Base-by-base conservation (phyloP, 2,329 filamentous ascomycete genomes). In the Parasarocladium wereldwijsianum region DNA sequence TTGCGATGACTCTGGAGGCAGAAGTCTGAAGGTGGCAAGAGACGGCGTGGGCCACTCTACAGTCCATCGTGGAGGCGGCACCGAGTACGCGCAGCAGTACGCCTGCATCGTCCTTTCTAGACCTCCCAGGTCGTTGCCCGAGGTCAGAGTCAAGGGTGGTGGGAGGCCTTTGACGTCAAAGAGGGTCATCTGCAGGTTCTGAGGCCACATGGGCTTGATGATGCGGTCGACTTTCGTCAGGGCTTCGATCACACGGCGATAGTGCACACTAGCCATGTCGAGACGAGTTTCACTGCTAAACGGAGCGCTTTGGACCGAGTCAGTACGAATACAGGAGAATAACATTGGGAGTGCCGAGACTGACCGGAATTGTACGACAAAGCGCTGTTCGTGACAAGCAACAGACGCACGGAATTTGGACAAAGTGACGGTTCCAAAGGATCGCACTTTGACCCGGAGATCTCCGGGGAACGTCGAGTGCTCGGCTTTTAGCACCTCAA, bases 121-220 rank as follows among this genome's bases (percentile, higher is more conserved):
- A 2, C 66, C 64, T 3, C 67, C 66, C 37, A 66, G 62, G 36
- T 65, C 60, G 32, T 69, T 66, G 7, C 64, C 63, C 6, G 64
- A 60, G 1, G 66, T 64, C 17, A 71, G 46, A 33, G 66, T 62
- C 31, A 67, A 57, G 6, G 64, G 62, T 8, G 64, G 58, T 6
- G 62, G 57, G 10, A 70, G 55, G 6, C 64, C 65, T 24, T 58
- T 55, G 30, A 71, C 56, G 29, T 59, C 57, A 38, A 71, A 70
- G 4, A 69, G 58, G 23, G 53, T 51, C 20, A 60, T 58, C 37
- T 70, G 67, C 46, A 67, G 59, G 21, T 64, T 52, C 31, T 66
- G 60, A 8, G 67, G 67, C 67, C 67, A 72, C 34, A 63, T 64
- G 0, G 67, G 67, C 41, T 70, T 70, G 25, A 72, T 46, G 32